Evolutionary conservation across 176 grass and related monocot genomes (phyloP).

Genomic region (Cymbopogon citratus): DNA sequence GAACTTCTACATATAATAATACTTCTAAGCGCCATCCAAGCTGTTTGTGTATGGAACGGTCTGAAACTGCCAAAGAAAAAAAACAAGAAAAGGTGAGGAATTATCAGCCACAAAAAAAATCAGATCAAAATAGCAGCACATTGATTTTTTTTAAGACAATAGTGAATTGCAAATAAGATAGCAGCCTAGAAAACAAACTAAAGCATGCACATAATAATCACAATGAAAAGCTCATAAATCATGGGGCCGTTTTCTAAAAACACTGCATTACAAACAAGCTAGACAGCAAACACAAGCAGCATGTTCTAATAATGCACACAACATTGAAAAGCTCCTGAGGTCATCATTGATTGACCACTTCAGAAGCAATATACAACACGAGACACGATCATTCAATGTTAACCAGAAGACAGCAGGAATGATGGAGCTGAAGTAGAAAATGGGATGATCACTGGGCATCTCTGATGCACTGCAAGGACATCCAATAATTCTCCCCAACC

Average conservation of each 20-base stretch:
- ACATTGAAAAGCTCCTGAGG: background rate
- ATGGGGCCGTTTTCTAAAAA: background rate
- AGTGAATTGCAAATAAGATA: background rate
- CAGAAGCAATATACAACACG: background rate
- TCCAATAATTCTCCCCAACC: no score
- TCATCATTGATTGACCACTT: background rate
- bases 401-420: background rate
- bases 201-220: background rate
- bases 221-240: background rate
- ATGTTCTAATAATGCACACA: background rate
- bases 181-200: background rate
- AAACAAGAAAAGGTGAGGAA: background rate
- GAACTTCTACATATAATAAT: background rate
- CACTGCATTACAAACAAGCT: background rate
- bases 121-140: background rate
- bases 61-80: background rate
- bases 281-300: background rate
- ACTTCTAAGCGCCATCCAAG: background rate
- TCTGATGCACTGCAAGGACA: background rate
- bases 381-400: background rate
- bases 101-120: background rate
- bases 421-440: background rate
- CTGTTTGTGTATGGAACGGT: background rate
- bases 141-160: background rate
- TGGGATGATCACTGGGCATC: background rate